Conservation (phyloP, 768 basidiomycete species). For the Xerocomellus intermedius region DNA sequence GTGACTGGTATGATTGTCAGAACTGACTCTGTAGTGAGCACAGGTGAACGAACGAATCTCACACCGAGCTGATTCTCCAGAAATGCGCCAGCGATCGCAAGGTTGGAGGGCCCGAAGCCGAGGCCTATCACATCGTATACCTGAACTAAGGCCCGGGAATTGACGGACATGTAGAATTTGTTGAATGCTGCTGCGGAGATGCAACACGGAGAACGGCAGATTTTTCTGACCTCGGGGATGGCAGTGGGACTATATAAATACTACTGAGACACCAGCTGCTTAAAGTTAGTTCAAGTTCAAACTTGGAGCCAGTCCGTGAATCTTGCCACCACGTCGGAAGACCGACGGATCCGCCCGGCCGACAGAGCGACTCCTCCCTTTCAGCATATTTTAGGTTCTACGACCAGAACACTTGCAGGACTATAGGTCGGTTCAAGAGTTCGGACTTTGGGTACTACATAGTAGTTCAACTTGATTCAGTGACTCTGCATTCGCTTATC, state of each 20-base stretch:
- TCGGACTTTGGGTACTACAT: too few species aligned
- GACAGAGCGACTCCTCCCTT: too few species aligned
- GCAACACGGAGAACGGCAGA: not conserved
- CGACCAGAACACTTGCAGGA: too few species aligned
- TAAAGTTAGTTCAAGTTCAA: too few species aligned
- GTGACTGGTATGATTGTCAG: slow-evolving; percentile 7
- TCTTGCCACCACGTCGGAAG: too few species aligned
- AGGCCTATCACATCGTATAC: slow-evolving; percentile 48
- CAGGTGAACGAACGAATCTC: slow-evolving; percentile 2
- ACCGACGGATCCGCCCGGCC: too few species aligned
- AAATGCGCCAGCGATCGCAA: slow-evolving; percentile 50
- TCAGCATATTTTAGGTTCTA: too few species aligned
- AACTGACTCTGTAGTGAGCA: not conserved
- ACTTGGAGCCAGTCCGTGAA: too few species aligned
- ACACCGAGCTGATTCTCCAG: slow-evolving; percentile 36
- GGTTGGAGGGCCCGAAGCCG: slow-evolving; percentile 54
- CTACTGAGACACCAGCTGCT: not conserved
- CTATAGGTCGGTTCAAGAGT: too few species aligned
- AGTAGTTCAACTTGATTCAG: too few species aligned
- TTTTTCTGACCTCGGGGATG: not conserved
- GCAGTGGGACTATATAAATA: not conserved
- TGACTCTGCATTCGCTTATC: too few species aligned
- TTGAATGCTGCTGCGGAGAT: not conserved
- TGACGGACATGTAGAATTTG: slow-evolving; percentile 4
- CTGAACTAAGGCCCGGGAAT: not conserved